Evolutionary conservation across 371 early-diverging fungal species (phyloP).

Genomic region (Massospora cicadina): DNA sequence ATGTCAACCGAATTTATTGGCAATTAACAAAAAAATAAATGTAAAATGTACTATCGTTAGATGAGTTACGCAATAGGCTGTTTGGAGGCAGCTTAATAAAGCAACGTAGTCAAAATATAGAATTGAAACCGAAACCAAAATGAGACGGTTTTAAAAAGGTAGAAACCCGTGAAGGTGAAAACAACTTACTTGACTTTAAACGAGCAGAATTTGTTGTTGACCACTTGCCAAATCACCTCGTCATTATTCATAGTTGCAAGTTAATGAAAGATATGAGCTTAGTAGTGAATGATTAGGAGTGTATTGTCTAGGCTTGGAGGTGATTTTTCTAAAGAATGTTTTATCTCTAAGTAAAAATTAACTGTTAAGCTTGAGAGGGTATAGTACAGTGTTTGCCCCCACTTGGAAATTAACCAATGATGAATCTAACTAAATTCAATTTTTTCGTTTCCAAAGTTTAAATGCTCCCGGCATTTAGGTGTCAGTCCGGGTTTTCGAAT

Average conservation of each 20-base stretch:
- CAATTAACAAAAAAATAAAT: not conserved
- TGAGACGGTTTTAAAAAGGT: not conserved
- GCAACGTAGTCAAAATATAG: not conserved
- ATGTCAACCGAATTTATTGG: not conserved
- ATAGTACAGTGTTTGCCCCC: too few relatives aligned
- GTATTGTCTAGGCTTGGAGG: too few relatives aligned
- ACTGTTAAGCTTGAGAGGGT: too few relatives aligned
- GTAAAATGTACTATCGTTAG: not conserved
- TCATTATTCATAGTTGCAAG: constrained; percentile 17
- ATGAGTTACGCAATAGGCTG: not conserved
- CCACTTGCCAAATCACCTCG: constrained; percentile 83
- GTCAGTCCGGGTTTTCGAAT: too few relatives aligned
- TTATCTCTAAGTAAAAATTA: too few relatives aligned
- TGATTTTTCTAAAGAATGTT: too few relatives aligned
- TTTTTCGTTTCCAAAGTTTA: too few relatives aligned
- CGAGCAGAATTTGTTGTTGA: constrained; percentile 84
- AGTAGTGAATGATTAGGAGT: too few relatives aligned
- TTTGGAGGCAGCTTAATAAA: not conserved
- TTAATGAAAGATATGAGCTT: too few relatives aligned
- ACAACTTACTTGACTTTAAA: constrained; percentile 90
- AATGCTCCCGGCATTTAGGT: too few relatives aligned
- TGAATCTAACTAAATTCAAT: too few relatives aligned
- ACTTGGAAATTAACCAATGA: too few relatives aligned
- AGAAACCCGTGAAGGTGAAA: constrained; percentile 8
- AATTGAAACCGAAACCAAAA: not conserved